Percentiles rank a stretch among this genome's conserved stretches.
phyloP scores from a whole-genome alignment of 75 land plant genomes.

The Sequoia sempervirens region DNA sequence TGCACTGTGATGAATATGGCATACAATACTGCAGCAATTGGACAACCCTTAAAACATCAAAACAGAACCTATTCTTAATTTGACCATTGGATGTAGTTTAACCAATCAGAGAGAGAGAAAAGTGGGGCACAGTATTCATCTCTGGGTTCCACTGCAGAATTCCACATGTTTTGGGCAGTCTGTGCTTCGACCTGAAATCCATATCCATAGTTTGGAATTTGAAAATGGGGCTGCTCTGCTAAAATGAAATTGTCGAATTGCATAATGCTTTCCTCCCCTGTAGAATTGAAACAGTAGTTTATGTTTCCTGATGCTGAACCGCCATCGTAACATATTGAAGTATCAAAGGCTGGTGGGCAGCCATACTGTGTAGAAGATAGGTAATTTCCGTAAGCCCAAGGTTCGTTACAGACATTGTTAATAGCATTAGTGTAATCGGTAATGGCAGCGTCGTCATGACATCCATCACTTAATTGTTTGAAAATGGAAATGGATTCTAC shows the following conservation, averaged over 20 bases:
- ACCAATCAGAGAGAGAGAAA: neutral
- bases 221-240: neutral
- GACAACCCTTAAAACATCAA: too few relatives aligned
- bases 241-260: neutral
- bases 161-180: neutral
- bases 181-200: neutral
- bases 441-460: neutral
- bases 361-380: neutral
- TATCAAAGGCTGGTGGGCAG: neutral
- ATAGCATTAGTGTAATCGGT: neutral
- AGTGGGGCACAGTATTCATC: neutral
- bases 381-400: neutral
- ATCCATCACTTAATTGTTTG: neutral
- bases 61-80: too few relatives aligned
- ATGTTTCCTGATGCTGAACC: neutral
- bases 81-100: too few relatives aligned
- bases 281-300: neutral
- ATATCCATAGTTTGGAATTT: neutral
- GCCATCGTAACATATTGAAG: neutral
- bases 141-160: neutral
- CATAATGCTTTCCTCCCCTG: neutral
- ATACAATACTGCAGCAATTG: too few relatives aligned
- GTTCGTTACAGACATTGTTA: neutral
- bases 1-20: too few relatives aligned
- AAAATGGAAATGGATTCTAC: neutral